phyloP scores from a whole-genome alignment of 345 rosid genomes.

The Salix caprea region DNA sequence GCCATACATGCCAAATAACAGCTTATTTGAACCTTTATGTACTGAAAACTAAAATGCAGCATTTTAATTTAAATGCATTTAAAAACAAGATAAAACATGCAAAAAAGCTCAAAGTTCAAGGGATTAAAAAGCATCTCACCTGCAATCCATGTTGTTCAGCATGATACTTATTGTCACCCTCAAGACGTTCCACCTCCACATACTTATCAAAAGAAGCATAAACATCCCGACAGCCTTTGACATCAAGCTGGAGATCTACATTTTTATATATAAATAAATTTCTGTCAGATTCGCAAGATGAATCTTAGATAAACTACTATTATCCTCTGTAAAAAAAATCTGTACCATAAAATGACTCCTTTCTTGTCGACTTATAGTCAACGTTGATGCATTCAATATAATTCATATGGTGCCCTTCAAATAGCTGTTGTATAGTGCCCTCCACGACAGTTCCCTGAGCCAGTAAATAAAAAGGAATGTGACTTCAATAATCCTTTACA shows the following conservation, averaged over 20 bases:
- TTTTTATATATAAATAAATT: slow-evolving; percentile 12
- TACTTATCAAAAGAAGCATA: slow-evolving; percentile 98
- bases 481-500: neutral
- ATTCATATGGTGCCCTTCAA: slow-evolving; percentile 74
- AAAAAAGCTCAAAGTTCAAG: neutral
- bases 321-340: slow-evolving; percentile 11
- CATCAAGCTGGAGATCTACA: slow-evolving; percentile 97
- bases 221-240: slow-evolving; percentile 96
- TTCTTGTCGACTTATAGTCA: slow-evolving; percentile 89
- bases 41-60: neutral
- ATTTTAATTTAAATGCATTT: neutral
- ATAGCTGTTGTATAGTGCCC: slow-evolving; percentile 53
- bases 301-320: slow-evolving; percentile 14
- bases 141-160: slow-evolving; percentile 88
- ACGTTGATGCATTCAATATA: slow-evolving; percentile 96
- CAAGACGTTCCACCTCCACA: slow-evolving; percentile 95
- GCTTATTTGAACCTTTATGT: neutral
- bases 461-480: slow-evolving; percentile 6
- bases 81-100: neutral
- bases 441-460: slow-evolving; percentile 56
- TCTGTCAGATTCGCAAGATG: slow-evolving; percentile 12
- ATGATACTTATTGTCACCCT: slow-evolving; percentile 94
- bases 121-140: slow-evolving; percentile 39
- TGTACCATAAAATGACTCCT: slow-evolving; percentile 96
- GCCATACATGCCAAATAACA: neutral